Base-by-base conservation (phyloP, 768 basidiomycete genomes). In the Leccinum barrowsii region DNA sequence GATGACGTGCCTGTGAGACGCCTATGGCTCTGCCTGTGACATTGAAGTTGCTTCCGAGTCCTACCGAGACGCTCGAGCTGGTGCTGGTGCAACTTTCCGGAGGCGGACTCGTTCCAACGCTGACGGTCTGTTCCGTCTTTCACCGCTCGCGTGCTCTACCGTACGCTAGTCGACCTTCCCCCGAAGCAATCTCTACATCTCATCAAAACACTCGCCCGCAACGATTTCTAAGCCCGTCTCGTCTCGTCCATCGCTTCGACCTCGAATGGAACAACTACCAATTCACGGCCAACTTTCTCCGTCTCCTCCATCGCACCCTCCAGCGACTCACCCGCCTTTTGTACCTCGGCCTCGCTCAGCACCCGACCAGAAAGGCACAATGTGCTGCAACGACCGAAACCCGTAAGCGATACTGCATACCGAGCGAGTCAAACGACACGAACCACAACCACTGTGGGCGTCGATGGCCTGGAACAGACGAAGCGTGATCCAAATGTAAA, bases 391-490 rank as follows among this genome's bases (percentile, higher is more conserved):
- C 7, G 92, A 94, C 95, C 94, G 12, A 13, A 0, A 49, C 32
- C 2, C 22, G 32, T 55, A 10, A 53, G 60, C 22, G 1, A 40
- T 1, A 11, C 11, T 1, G 13, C 11, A 30, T 15, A 49, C 12
- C 11, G 30, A 50, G 32, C 44, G 19, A 52, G 50, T 35, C 50
- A 21, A n/a, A 44, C 50, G 7, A 40, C 2, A 77, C 83, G 1
- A 54, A 92, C 90, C 94, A 72, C 97, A 98, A 49, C 96, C 96
- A 51, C 89, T 92, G 83, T 99, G 97, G 4, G 96, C 88, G 63
- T 99, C 97, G 65, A 99, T 85, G 35, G 96, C 95, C 70, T 99
- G 97, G 86, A 94, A 97, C 32, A 99, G 84, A 35, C 95, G 85
- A 50, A 96, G 83, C 8, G 85, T 85, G 69, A 98, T 92, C 95